Percentiles rank a stretch among this genome's conserved stretches.
Evolutionary conservation across 495 filamentous ascomycete species (phyloP).

Genomic region (Neurospora intermedia): DNA sequence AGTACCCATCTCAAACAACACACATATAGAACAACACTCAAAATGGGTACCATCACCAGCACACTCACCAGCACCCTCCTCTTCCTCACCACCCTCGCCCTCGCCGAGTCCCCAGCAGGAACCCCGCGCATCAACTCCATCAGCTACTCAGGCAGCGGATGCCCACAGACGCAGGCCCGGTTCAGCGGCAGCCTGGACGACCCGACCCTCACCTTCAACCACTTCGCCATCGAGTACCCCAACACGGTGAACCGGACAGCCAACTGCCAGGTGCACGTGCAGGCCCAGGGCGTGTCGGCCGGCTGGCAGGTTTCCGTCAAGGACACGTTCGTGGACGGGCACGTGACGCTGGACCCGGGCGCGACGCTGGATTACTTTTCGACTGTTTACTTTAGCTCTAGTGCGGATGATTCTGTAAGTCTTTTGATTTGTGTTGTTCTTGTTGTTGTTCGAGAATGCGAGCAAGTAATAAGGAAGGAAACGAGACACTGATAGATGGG

Average conservation of each 20-base stretch:
- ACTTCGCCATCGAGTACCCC: slow-evolving; percentile 23
- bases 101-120: slow-evolving; percentile 10
- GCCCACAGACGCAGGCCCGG: slow-evolving; percentile 20
- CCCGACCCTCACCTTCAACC: slow-evolving; percentile 22
- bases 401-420: slow-evolving; percentile 27
- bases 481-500: neutral
- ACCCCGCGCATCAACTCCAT: slow-evolving; percentile 24
- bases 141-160: slow-evolving; percentile 30
- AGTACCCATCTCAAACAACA: neutral
- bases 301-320: slow-evolving; percentile 35
- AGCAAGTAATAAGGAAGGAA: neutral
- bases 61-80: slow-evolving; percentile 12
- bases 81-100: slow-evolving; percentile 14
- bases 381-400: slow-evolving; percentile 31
- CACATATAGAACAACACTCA: neutral
- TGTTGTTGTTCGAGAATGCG: neutral
- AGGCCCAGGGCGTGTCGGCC: slow-evolving; percentile 19
- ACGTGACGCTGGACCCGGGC: slow-evolving; percentile 23
- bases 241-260: slow-evolving; percentile 17
- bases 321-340: slow-evolving; percentile 24
- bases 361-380: slow-evolving; percentile 25
- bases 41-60: slow-evolving; percentile 20
- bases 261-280: slow-evolving; percentile 33
- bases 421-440: neutral
- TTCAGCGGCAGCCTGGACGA: slow-evolving; percentile 25